Conservation (phyloP, 257 asterid species). For the Solanum appendiculatum region DNA sequence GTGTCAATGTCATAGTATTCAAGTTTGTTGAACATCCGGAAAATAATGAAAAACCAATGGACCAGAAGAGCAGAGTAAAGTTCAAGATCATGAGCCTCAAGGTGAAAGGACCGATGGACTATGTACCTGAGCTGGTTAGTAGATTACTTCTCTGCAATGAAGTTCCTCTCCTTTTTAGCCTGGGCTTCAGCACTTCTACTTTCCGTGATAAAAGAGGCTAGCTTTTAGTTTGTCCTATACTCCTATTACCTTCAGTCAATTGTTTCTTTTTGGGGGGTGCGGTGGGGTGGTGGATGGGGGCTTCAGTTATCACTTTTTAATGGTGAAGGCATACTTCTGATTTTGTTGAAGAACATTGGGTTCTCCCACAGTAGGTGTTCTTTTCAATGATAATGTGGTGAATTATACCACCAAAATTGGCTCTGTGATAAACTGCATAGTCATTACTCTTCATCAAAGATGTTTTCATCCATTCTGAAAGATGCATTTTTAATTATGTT, state of each 20-base stretch:
- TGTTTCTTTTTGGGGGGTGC: not conserved
- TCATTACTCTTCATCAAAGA: not conserved
- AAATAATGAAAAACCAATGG: conserved; percentile 83
- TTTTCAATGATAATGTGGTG: not conserved
- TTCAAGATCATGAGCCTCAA: conserved; percentile 94
- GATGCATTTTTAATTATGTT: not conserved
- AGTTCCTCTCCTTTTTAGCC: not conserved
- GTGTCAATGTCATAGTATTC: conserved; percentile 49
- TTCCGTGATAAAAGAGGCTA: not conserved
- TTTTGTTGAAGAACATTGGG: not conserved
- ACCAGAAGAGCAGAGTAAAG: conserved; percentile 87
- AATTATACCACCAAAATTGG: not conserved
- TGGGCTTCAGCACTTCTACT: not conserved
- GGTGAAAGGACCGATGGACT: conserved; percentile 83
- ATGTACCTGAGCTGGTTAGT: conserved; percentile 89
- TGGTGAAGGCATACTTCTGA: not conserved
- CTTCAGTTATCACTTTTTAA: not conserved
- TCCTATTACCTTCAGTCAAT: not conserved
- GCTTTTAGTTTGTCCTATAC: not conserved
- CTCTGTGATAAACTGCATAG: not conserved
- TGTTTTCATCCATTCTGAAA: not conserved
- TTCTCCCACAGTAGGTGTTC: not conserved
- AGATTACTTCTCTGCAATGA: not conserved
- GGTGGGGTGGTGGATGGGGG: not conserved
- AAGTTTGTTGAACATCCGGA: conserved; percentile 94